Evolutionary conservation across 179 eudicot genomes (phyloP).

Genomic region (Silene noctiflora): DNA sequence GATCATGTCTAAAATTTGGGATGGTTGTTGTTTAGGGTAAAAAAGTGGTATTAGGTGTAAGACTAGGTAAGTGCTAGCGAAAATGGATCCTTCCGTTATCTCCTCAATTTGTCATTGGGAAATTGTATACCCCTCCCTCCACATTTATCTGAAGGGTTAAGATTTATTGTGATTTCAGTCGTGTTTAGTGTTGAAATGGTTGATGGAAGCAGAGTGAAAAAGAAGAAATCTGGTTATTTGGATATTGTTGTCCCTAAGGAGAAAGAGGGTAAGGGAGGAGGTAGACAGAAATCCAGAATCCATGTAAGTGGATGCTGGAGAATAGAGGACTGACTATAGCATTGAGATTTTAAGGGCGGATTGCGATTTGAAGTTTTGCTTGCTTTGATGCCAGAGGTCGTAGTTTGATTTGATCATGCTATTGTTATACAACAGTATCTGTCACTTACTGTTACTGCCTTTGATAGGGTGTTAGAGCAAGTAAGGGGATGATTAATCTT

Average conservation of each 20-base stretch:
- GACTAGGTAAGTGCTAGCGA: background rate
- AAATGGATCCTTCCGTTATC: background rate
- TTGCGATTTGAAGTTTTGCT: background rate
- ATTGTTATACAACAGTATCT: background rate
- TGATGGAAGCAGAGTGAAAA: background rate
- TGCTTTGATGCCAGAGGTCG: too few relatives aligned
- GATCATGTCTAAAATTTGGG: background rate
- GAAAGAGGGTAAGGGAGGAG: too few relatives aligned
- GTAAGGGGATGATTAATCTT: too few relatives aligned
- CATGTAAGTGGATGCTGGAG: background rate
- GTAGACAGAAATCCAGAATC: too few relatives aligned
- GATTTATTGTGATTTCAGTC: background rate
- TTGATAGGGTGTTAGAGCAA: background rate
- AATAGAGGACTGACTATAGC: background rate
- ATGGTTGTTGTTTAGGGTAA: background rate
- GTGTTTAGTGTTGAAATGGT: background rate
- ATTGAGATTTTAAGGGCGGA: background rate
- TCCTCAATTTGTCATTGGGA: background rate
- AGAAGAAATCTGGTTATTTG: background rate
- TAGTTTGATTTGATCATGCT: background rate
- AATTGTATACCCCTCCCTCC: background rate
- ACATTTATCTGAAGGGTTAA: background rate
- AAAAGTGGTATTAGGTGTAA: background rate
- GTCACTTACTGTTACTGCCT: background rate
- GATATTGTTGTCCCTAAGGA: background rate